Percentiles rank a stretch among this genome's conserved stretches.
These are phyloP conservation scores for Tripidium arundinaceum DNA, from an alignment of 202 grass and related monocot genomes.

Conservation along the genomic window DNA sequence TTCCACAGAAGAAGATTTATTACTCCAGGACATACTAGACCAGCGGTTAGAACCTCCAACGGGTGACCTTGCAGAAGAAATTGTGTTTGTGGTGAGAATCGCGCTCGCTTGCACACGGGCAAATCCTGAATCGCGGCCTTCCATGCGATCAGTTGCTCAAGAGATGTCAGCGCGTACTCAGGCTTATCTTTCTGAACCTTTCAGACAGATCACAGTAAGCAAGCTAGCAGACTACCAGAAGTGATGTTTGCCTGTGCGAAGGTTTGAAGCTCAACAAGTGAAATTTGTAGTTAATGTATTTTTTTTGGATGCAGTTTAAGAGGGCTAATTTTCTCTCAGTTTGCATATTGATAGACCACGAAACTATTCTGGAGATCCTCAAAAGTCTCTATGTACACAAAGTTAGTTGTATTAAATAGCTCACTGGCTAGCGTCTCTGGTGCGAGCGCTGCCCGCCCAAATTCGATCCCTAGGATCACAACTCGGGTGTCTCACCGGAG, in stretches of 20 bases:
- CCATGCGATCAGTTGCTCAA: constrained; percentile 57
- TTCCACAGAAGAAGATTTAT: constrained; percentile 42
- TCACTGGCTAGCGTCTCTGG: no score
- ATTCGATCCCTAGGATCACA: no score
- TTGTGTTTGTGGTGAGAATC: constrained; percentile 56
- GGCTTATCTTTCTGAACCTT: constrained; percentile 51
- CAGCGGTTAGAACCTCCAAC: constrained; percentile 48
- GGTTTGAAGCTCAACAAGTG: neutral
- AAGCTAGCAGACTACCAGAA: constrained; percentile 52
- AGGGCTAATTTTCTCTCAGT: constrained; percentile 8
- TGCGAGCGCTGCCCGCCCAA: no score
- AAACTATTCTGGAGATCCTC: neutral
- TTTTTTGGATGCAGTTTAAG: neutral
- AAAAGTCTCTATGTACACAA: neutral
- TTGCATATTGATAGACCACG: neutral
- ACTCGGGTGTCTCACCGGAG: no score
- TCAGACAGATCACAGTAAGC: constrained; percentile 46
- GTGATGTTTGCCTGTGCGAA: constrained; percentile 23
- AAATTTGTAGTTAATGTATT: neutral
- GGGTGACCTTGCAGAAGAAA: constrained; percentile 56
- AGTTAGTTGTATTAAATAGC: neutral
- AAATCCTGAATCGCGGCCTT: constrained; percentile 54
- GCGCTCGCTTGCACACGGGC: constrained; percentile 55
- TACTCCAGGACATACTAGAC: constrained; percentile 69
- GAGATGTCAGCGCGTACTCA: constrained; percentile 64